Percentiles rank a stretch among this genome's conserved stretches.
phyloP scores from a whole-genome alignment of 148 eudicot species.

The Rhododendron henanense region DNA sequence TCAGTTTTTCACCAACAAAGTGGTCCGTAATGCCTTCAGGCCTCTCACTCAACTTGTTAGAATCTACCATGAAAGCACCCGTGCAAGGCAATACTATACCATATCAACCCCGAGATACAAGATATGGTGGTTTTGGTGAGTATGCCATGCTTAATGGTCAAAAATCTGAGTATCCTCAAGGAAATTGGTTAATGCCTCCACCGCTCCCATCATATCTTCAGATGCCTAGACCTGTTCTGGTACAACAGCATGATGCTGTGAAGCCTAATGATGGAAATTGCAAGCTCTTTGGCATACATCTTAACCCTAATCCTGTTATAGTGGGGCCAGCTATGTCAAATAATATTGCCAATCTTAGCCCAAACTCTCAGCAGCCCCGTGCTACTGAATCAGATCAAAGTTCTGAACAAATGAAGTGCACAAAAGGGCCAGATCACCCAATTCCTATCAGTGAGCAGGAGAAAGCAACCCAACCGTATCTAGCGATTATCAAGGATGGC shows the following conservation, averaged over 20 bases:
- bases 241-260: slow-evolving; percentile 35
- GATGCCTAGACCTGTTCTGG: slow-evolving; percentile 26
- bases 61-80: slow-evolving; percentile 40
- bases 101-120: slow-evolving; percentile 44
- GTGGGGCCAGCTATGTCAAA: slow-evolving; percentile 26
- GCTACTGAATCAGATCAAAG: slow-evolving; percentile 41
- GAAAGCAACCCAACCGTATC: slow-evolving; percentile 35
- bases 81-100: slow-evolving; percentile 39
- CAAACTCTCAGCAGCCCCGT: slow-evolving; percentile 30
- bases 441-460: slow-evolving; percentile 44
- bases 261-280: slow-evolving; percentile 66
- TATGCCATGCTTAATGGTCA: slow-evolving; percentile 37
- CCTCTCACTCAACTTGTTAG: slow-evolving; percentile 76
- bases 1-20: slow-evolving; percentile 35
- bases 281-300: slow-evolving; percentile 84
- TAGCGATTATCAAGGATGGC: slow-evolving; percentile 28
- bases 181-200: slow-evolving; percentile 71
- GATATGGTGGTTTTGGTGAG: slow-evolving; percentile 50
- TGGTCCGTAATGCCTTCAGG: slow-evolving; percentile 51
- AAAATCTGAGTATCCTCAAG: slow-evolving; percentile 46
- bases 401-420: slow-evolving; percentile 44
- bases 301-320: slow-evolving; percentile 36
- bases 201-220: slow-evolving; percentile 50
- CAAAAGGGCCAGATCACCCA: slow-evolving; percentile 36
- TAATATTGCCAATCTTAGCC: slow-evolving; percentile 21